Evolutionary conservation across 371 early-diverging fungal species (phyloP), one percentile per base, ranked within the genome.

Genomic region (Mortierella sp.): DNA sequence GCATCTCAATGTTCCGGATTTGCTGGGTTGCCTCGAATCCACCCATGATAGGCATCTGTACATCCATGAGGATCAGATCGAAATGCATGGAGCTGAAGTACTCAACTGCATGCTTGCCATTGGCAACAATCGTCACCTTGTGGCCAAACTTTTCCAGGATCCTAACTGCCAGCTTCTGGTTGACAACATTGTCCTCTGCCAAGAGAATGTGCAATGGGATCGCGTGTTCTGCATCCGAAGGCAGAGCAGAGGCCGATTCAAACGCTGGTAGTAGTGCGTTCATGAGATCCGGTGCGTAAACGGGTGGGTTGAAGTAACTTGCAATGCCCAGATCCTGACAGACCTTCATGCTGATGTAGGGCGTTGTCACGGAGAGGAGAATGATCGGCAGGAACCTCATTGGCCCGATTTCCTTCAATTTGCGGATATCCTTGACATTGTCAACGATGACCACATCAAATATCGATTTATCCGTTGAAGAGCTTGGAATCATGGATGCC

Each of bases 161-260:
- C 9, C 89, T 83, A 13, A 92, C 84, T 0, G 91, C 92, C 58
- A 94, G 73, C 67, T 88, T 90, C 59, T 92, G 93, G 76, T 94
- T 94, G 39, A 94, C 91, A 47, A 89, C 82, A 55, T 94, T 93
- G 63, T 93, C 94, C 67, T 93, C 94, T 4, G 91, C 93, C 19
- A 94, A 71, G 31, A 94, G 69, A 52, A 94, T 90, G 30, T 87
- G 81, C 38, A 91, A 71, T n/a, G 89, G 86, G 10, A 78, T 74
- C 26, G 66, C 45, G 23, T 69, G 65, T 19, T 78, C 74, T 13
- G 87, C 73, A 66, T 89, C 87, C 19, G 78, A 80, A 4, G 91
- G 86, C n/a, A 87, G 39, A 10, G 86, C 72, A 16, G 87, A 82
- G 57, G 89, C 82, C 2, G 85, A 87, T 66, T 91, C 91, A 28